A percentile compares a stretch with the other conserved stretches of the same genome.
These are phyloP conservation scores for Pleurotus tuoliensis DNA, from an alignment of 768 basidiomycete species.

Conservation along the genomic window DNA sequence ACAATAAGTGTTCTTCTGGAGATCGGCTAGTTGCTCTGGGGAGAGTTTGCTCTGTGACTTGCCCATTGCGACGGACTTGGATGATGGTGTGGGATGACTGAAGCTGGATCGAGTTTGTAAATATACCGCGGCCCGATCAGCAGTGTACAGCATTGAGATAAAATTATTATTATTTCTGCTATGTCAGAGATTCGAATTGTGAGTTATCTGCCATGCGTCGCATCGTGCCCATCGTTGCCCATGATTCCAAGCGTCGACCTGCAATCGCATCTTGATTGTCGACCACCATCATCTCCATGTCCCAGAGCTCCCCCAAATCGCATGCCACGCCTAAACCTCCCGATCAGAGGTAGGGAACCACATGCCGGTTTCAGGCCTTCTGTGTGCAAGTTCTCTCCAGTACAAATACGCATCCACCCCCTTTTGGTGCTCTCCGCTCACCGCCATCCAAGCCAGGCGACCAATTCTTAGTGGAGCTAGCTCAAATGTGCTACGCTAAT, in stretches of 20 bases:
- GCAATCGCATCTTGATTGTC: neutral
- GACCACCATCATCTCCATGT: neutral
- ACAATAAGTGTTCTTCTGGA: conserved; percentile 99
- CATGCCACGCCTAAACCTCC: conserved; percentile 9
- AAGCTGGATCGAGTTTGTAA: neutral
- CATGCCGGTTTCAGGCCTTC: conserved; percentile 14
- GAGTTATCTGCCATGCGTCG: neutral
- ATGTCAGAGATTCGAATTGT: neutral
- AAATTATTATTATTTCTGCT: neutral
- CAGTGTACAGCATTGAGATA: neutral
- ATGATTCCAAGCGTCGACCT: neutral
- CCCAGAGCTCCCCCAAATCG: neutral
- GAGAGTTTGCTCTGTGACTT: conserved; percentile 96
- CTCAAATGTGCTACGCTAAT: conserved; percentile 67
- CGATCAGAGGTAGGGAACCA: conserved; percentile 9
- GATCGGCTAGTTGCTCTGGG: conserved; percentile 87
- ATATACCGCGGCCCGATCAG: neutral
- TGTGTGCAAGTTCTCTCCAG: conserved; percentile 24
- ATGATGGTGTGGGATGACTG: conserved; percentile 6
- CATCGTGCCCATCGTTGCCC: neutral
- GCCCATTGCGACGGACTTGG: conserved; percentile 58
- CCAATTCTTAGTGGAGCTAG: conserved; percentile 20
- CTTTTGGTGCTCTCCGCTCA: conserved; percentile 4
- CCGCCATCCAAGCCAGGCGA: conserved; percentile 9
- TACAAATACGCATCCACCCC: conserved; percentile 37